Evolutionary conservation across 208 protist species (phyloP).

Genomic region (Wallacemonas sp.): DNA sequence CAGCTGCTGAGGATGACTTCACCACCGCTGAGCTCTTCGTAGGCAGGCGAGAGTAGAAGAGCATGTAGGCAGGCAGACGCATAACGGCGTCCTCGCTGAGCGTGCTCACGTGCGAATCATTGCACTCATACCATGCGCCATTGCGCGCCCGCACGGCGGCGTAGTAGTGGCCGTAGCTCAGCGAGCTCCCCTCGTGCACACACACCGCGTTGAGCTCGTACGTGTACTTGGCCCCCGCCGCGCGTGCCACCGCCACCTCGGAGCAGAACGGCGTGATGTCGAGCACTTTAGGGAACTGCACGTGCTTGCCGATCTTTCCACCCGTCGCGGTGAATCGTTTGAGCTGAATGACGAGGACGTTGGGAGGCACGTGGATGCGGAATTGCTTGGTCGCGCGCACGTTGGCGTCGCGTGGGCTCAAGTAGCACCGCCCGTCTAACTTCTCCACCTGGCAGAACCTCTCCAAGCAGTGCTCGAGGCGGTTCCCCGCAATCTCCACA

Average conservation of each 20-base stretch:
- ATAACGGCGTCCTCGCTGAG: conserved; percentile 68
- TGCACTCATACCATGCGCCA: conserved; percentile 85
- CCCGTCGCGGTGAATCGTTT: conserved; percentile 83
- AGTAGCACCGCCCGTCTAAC: conserved; percentile 76
- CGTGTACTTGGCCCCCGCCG: conserved; percentile 11
- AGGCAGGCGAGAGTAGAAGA: conserved; percentile 80
- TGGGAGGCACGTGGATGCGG: conserved; percentile 72
- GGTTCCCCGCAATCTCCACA: conserved; percentile 68
- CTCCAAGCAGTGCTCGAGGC: conserved; percentile 74
- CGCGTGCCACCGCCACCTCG: neutral
- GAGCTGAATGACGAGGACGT: conserved; percentile 86
- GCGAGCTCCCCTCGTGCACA: conserved; percentile 81
- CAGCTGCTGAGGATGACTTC: neutral
- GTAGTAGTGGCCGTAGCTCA: conserved; percentile 92
- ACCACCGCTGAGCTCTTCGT: neutral
- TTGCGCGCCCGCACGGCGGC: conserved; percentile 77
- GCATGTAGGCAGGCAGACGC: conserved; percentile 84
- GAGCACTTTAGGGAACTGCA: conserved; percentile 64
- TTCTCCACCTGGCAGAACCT: conserved; percentile 73
- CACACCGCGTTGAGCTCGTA: conserved; percentile 91
- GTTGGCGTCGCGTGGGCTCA: conserved; percentile 69
- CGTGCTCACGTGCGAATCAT: conserved; percentile 73
- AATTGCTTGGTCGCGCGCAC: conserved; percentile 83
- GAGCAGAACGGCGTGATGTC: conserved; percentile 71
- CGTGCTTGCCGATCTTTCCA: conserved; percentile 64